A percentile compares a stretch with the other conserved stretches of the same genome.
These are phyloP conservation scores for Phytopythium cucurbitacearum DNA, from an alignment of 352 stramenopile species.

Conservation along the genomic window DNA sequence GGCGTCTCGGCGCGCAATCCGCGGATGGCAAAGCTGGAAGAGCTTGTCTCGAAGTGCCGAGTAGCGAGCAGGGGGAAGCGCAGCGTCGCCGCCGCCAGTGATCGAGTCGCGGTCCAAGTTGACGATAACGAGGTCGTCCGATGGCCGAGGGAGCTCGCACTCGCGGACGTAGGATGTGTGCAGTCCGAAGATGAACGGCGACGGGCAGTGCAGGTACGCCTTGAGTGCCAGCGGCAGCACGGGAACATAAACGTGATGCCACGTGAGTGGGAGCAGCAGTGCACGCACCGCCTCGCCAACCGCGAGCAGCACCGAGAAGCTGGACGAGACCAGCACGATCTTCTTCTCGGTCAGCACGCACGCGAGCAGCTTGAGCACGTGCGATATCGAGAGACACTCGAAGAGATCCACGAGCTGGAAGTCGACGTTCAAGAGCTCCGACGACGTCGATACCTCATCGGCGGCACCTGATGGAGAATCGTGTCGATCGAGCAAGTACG, in stretches of 20 bases:
- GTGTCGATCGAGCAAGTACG: neutral
- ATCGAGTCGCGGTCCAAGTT: slow-evolving; percentile 53
- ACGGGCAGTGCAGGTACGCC: slow-evolving; percentile 70
- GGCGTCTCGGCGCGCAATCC: slow-evolving; percentile 27
- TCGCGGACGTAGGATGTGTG: slow-evolving; percentile 52
- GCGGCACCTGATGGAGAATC: too few species aligned
- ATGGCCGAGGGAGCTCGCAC: slow-evolving; percentile 41
- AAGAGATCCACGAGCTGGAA: slow-evolving; percentile 43
- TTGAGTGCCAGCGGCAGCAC: slow-evolving; percentile 58
- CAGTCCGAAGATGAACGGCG: slow-evolving; percentile 74
- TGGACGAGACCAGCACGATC: slow-evolving; percentile 64
- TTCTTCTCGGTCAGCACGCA: slow-evolving; percentile 68
- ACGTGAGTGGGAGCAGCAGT: slow-evolving; percentile 57
- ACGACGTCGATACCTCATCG: too few species aligned
- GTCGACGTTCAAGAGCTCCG: slow-evolving; percentile 19
- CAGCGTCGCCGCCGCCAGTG: slow-evolving; percentile 39
- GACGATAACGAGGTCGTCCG: slow-evolving; percentile 47
- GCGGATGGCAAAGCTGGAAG: slow-evolving; percentile 29
- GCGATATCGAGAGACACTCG: slow-evolving; percentile 48
- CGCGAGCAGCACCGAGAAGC: slow-evolving; percentile 57
- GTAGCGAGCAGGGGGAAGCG: slow-evolving; percentile 29
- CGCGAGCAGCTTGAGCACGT: slow-evolving; percentile 59
- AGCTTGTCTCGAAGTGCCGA: slow-evolving; percentile 37
- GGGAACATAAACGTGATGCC: slow-evolving; percentile 78
- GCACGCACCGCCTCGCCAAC: slow-evolving; percentile 47